These are phyloP conservation scores for Salvia hispanica DNA, from an alignment of 257 asterid species.

Conservation along the genomic window DNA sequence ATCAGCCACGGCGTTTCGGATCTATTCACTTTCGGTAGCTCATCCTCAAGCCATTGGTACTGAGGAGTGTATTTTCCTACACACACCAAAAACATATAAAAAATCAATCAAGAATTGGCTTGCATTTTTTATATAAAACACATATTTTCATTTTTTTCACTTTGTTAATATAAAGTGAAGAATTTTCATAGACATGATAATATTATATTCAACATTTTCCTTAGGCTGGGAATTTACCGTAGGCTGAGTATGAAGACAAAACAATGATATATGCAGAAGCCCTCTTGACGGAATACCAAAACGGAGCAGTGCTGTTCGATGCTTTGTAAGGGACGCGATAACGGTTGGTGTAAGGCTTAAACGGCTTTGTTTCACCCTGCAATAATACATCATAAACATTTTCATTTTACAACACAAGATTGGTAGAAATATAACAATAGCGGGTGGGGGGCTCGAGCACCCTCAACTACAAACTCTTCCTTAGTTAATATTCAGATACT, in stretches of 20 bases:
- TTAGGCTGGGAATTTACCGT: slow-evolving; percentile 45
- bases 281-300: slow-evolving; percentile 91
- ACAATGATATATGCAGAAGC: slow-evolving; percentile 91
- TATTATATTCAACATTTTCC: too few species aligned
- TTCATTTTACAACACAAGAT: not conserved
- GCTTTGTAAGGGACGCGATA: slow-evolving; percentile 61
- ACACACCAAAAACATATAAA: not conserved
- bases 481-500: slow-evolving; percentile 11
- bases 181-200: too few species aligned
- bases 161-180: too few species aligned
- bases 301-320: slow-evolving; percentile 68
- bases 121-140: too few species aligned
- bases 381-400: slow-evolving; percentile 2
- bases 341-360: slow-evolving; percentile 79
- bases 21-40: slow-evolving; percentile 77
- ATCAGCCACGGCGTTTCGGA: slow-evolving; percentile 89
- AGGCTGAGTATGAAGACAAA: slow-evolving; percentile 86
- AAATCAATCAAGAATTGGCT: not conserved
- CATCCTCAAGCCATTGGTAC: slow-evolving; percentile 62
- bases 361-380: slow-evolving; percentile 87
- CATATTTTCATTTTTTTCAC: too few species aligned
- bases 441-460: too few species aligned
- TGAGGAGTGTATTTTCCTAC: slow-evolving; percentile 89
- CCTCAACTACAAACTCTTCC: too few species aligned
- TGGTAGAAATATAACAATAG: too few species aligned